A percentile compares a stretch with the other conserved stretches of the same genome.
These are phyloP conservation scores for Calcarisporium arbuscula DNA, from an alignment of 2,329 filamentous ascomycete genomes.

Conservation along the genomic window DNA sequence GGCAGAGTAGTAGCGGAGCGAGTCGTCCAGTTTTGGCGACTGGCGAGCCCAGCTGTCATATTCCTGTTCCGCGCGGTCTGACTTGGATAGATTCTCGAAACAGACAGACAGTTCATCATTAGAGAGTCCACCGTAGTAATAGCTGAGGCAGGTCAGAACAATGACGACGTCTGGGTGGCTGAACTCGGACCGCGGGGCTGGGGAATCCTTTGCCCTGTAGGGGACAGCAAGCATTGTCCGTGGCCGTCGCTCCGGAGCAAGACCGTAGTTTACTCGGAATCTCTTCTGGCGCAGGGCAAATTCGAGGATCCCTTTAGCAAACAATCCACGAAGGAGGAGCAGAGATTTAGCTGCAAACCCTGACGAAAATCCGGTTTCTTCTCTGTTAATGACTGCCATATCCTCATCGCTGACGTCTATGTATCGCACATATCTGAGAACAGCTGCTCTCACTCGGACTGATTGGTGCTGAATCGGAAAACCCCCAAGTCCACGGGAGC, in stretches of 20 bases:
- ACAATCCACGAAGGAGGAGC: slow-evolving; percentile 46
- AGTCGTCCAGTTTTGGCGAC: slow-evolving; percentile 21
- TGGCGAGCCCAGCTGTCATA: slow-evolving; percentile 44
- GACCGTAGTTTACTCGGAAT: slow-evolving; percentile 61
- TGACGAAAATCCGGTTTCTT: slow-evolving; percentile 30
- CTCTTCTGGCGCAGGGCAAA: slow-evolving; percentile 52
- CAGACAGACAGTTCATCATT: slow-evolving; percentile 41
- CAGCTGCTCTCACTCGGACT: slow-evolving; percentile 16
- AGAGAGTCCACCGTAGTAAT: slow-evolving; percentile 50
- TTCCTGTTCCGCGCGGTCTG: slow-evolving; percentile 45
- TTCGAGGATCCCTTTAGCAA: slow-evolving; percentile 47
- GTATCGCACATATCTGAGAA: slow-evolving; percentile 40
- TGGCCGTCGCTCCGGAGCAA: slow-evolving; percentile 34
- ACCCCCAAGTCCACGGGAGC: slow-evolving; percentile 30
- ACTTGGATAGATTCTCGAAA: slow-evolving; percentile 40
- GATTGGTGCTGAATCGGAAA: slow-evolving; percentile 36
- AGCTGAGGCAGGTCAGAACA: slow-evolving; percentile 46
- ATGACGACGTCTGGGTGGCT: slow-evolving; percentile 56
- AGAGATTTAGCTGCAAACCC: slow-evolving; percentile 27
- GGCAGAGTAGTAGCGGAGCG: slow-evolving; percentile 35
- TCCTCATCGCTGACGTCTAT: slow-evolving; percentile 18
- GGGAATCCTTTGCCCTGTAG: slow-evolving; percentile 53
- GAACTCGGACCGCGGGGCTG: slow-evolving; percentile 51
- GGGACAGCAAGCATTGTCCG: slow-evolving; percentile 48
- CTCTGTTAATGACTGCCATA: slow-evolving; percentile 26